Evolutionary conservation across 1,284 basidiomycete species (phyloP).

Genomic region (Grifola frondosa): DNA sequence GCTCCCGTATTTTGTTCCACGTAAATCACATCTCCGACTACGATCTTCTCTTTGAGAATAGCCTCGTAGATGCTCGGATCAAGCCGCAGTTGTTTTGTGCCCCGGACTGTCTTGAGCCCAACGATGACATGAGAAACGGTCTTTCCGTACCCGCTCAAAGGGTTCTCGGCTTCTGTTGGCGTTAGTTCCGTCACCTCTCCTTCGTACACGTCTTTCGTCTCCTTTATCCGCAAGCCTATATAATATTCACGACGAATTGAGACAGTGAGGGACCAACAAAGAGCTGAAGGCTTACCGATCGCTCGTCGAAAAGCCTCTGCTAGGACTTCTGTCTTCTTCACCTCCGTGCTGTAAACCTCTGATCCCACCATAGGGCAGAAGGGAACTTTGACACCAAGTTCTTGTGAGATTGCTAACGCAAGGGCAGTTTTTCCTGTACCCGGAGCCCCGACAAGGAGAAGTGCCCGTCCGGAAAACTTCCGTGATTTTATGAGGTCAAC

Average conservation of each 20-base stretch:
- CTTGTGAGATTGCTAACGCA: conserved; percentile 91
- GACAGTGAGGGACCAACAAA: conserved; percentile 1
- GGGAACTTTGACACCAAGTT: conserved; percentile 92
- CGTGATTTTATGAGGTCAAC: conserved; percentile 89
- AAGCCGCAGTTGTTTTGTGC: conserved; percentile 95
- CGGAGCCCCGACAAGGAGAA: conserved; percentile 86
- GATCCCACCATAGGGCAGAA: conserved; percentile 99
- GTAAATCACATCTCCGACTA: conserved; percentile 96
- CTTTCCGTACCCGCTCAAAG: conserved; percentile 96
- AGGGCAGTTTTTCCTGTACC: conserved; percentile 96
- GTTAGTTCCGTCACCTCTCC: conserved; percentile 98
- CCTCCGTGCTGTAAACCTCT: conserved; percentile 96
- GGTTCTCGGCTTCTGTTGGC: conserved; percentile 93
- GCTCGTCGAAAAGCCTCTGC: conserved; percentile 94
- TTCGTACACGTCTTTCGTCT: conserved; percentile 98
- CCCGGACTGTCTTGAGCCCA: conserved; percentile 95
- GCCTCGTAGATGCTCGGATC: conserved; percentile 97
- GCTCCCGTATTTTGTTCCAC: conserved; percentile 94
- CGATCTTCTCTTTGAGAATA: conserved; percentile 96
- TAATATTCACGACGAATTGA: conserved; percentile 2
- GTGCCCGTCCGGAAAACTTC: conserved; percentile 89
- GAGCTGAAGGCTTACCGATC: conserved; percentile 68
- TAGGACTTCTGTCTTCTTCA: conserved; percentile 99
- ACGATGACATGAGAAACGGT: conserved; percentile 97
- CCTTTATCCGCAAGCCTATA: conserved; percentile 91